Conservation (phyloP, 345 rosid species). For the Acer saccharum region DNA sequence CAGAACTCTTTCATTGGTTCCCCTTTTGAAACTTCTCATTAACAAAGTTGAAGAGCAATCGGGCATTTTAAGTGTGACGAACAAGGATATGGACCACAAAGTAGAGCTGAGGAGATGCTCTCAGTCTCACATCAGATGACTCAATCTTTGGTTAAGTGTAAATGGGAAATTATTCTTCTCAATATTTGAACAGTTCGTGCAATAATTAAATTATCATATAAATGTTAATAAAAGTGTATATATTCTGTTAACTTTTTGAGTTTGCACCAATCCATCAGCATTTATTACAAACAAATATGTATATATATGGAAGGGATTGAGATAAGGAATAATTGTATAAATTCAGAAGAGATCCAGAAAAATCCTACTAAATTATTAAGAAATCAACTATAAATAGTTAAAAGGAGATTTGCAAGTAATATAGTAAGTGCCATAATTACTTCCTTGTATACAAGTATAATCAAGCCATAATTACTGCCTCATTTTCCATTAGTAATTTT, state of each 20-base stretch:
- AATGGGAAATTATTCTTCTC: background rate
- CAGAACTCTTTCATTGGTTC: constrained; percentile 72
- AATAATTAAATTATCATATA: too few relatives aligned
- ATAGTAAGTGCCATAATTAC: too few relatives aligned
- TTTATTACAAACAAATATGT: too few relatives aligned
- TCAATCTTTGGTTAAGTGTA: background rate
- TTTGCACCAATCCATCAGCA: too few relatives aligned
- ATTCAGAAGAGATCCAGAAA: too few relatives aligned
- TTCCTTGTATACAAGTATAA: too few relatives aligned
- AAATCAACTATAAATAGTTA: background rate
- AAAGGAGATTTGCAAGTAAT: too few relatives aligned
- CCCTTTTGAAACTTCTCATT: constrained; percentile 79
- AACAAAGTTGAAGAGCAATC: constrained; percentile 74
- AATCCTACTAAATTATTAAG: background rate
- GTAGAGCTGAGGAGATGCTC: constrained; percentile 37
- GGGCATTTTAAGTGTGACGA: constrained; percentile 52
- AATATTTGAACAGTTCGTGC: background rate
- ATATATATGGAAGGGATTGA: background rate
- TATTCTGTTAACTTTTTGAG: too few relatives aligned
- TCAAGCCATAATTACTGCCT: too few relatives aligned
- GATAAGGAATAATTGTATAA: too few relatives aligned
- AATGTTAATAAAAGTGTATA: too few relatives aligned
- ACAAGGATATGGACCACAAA: constrained; percentile 35
- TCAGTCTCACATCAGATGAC: constrained; percentile 19
- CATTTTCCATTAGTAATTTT: too few relatives aligned